These are phyloP conservation scores for Solanum tarijense DNA, from an alignment of 257 asterid genomes.

Conservation along the genomic window DNA sequence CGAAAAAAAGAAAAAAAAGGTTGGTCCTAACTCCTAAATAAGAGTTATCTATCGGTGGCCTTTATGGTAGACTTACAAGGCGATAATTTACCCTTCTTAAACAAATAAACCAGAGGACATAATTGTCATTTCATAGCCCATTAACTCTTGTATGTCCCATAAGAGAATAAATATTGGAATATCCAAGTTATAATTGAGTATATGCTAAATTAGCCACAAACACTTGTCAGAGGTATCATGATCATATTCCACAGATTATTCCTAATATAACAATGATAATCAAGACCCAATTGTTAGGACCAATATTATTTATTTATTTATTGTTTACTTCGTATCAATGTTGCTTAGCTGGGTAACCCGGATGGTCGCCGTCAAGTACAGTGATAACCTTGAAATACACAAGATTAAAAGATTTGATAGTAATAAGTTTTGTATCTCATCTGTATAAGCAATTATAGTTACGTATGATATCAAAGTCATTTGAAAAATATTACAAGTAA, in stretches of 20 bases:
- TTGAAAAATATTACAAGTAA: no score
- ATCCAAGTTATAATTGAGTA: conserved; percentile 35
- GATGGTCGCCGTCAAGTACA: background rate
- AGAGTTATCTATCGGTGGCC: background rate
- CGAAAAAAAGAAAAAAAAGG: background rate
- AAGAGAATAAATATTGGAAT: conserved; percentile 32
- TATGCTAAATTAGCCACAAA: conserved; percentile 27
- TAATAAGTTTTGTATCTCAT: background rate
- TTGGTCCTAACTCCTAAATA: background rate
- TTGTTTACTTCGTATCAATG: no score
- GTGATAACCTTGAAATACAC: background rate
- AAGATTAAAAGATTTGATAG: background rate
- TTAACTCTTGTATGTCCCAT: background rate
- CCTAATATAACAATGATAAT: background rate
- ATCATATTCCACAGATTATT: background rate
- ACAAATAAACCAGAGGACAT: background rate
- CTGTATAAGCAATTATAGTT: no score
- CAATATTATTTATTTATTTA: background rate
- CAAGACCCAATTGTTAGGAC: background rate
- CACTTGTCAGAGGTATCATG: background rate
- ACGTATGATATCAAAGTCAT: no score
- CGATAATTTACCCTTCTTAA: no score
- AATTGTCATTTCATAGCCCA: background rate
- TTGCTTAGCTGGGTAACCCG: background rate
- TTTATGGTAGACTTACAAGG: background rate